Percentiles rank a stretch among this genome's conserved stretches.
phyloP scores from a whole-genome alignment of 228 moss, liverwort and hornwort species.

The Sphagnum magellanicum region DNA sequence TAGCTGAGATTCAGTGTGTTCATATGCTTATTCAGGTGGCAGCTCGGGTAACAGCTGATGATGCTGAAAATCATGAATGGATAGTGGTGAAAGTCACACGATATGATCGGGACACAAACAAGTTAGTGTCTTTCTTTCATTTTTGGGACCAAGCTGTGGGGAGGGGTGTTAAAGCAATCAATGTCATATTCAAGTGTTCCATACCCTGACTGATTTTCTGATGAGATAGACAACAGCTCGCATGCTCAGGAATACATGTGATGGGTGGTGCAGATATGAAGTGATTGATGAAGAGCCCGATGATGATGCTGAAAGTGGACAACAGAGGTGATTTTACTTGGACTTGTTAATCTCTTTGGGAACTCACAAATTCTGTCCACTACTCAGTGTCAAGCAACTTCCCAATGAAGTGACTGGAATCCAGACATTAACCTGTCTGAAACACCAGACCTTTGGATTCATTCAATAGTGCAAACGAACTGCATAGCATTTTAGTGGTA shows the following conservation, averaged over 20 bases:
- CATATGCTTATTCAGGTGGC: constrained; percentile 43
- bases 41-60: constrained; percentile 66
- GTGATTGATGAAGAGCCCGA: constrained; percentile 95
- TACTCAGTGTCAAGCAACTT: no score
- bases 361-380: background rate
- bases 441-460: background rate
- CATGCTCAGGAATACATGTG: background rate
- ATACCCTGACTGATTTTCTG: no score
- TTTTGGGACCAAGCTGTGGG: background rate
- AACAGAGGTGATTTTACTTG: constrained; percentile 28
- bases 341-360: background rate
- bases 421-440: background rate
- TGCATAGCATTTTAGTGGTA: no score
- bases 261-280: constrained; percentile 34
- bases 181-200: no score
- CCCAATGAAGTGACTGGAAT: background rate
- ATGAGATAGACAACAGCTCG: no score
- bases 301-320: constrained; percentile 73
- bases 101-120: constrained; percentile 60
- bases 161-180: no score
- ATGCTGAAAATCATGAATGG: constrained; percentile 87
- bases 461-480: background rate
- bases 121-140: constrained; percentile 19
- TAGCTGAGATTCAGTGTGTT: no score
- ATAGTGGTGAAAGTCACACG: constrained; percentile 82